Conservation (phyloP, 352 stramenopile genomes). For the Phytopythium sindhum region DNA sequence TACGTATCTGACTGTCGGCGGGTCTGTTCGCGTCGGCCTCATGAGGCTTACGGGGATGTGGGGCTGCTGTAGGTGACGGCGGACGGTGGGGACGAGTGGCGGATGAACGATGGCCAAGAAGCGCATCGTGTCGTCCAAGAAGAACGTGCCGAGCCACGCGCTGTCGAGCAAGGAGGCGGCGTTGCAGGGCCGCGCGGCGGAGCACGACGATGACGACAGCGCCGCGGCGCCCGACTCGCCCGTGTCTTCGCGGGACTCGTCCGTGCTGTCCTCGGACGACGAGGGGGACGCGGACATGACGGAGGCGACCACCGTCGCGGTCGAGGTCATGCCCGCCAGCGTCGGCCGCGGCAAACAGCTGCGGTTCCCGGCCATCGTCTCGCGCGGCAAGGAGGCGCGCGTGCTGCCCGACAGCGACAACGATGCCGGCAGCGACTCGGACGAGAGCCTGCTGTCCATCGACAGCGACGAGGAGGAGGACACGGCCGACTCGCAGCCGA, state of each 20-base stretch:
- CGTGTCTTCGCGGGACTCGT: constrained; percentile 34
- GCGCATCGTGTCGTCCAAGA: constrained; percentile 87
- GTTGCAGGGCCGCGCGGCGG: constrained; percentile 42
- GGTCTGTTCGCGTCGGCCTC: too few species aligned
- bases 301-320: constrained; percentile 22
- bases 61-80: too few species aligned
- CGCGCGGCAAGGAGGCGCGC: constrained; percentile 64
- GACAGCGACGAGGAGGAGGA: constrained; percentile 64
- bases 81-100: too few species aligned
- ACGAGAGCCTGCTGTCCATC: constrained; percentile 73
- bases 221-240: constrained; percentile 24
- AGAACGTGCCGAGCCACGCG: constrained; percentile 74
- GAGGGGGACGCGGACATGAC: constrained; percentile 21
- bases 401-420: constrained; percentile 39
- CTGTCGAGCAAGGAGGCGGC: constrained; percentile 85
- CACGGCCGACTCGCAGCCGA: constrained; percentile 13
- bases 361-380: constrained; percentile 66
- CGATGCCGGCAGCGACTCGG: constrained; percentile 51
- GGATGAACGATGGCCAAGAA: constrained; percentile 62
- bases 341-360: constrained; percentile 78
- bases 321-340: constrained; percentile 71
- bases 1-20: too few species aligned
- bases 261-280: constrained; percentile 34
- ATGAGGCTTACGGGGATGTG: too few species aligned
- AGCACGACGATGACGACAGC: constrained; percentile 17